Evolutionary conservation across 163 green algal species (phyloP), one percentile per base, ranked within the genome.

Genomic region (Trebouxia gelatinosa): DNA sequence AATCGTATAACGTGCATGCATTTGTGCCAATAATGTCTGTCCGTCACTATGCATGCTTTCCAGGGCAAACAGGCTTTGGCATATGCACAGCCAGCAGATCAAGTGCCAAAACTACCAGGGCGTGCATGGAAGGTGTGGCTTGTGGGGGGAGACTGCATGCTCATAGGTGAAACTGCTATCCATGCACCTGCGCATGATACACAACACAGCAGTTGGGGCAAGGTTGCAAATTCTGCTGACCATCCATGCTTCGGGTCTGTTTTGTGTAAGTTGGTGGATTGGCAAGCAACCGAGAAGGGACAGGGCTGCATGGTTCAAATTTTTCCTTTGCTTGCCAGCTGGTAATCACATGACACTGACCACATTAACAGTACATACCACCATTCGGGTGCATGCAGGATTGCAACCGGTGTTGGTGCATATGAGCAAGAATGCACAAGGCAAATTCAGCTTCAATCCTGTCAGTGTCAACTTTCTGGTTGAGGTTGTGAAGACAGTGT

Each of bases 381-480:
- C 6, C 6, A 23, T 58, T 54, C 43, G 2, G 17, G 51, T 58
- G 28, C 34, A 32, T 82, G 48, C 84, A 93, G 91, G 88, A 17
- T 66, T 97, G 75, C 91, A 96, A 78, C 94, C 94, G 7, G 94
- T 98, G 70, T 88, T 98, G 71, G 95, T 98, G 75, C 95, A 97
- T 79, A 85, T 98, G 84, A 92, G 87, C 2, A 98, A 98, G 80
- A 91, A 96, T 74, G 81, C 80, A 11, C 35, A 89, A 0, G 93
- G 94, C 38, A 90, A 89, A 66, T 98, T 95, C 81, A 88, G 87
- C 5, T 98, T 95, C 87, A 90, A 92, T 65, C 95, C 95, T 5
- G 81, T 98, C 6, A 82, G 75, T 35, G 83, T 95, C 70, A 90
- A 98, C 87, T 83, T 98, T 28, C 80, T 98, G 70, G 90, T 92